Evolutionary conservation across 179 eudicot genomes (phyloP), one percentile per base, ranked within the genome.

Genomic region (Silene coronaria): DNA sequence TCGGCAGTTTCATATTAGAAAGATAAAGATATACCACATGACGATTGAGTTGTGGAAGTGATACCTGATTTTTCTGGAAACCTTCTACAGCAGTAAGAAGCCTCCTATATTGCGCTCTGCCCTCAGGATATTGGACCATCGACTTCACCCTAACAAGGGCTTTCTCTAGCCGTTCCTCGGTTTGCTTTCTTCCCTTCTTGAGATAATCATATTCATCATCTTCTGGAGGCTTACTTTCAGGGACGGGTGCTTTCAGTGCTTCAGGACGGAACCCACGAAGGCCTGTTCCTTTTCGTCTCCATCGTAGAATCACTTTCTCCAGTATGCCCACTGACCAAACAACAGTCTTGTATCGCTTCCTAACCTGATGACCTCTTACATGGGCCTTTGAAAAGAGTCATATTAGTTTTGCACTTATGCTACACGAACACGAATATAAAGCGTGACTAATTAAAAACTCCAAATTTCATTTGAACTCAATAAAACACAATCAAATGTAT

Each of bases 261-360:
- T 68, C 79, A 30, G 81, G 71, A 70, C 83, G 87, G 68, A 91
- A 89, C 45, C 96, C 97, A 71, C 97, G 90, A 10, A 92, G 85
- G 61, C 97, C 97, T 73, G 80, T 80, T 9, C 94, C 85, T 81
- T 86, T 92, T 8, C 96, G 87, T 75, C 96, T 89, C 97, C 97
- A 92, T 32, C 97, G 91, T 84, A 92, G 80, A 73, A 92, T 92
- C 60, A 82, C 92, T 86, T 92, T 92, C 81, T 92, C 97, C 74
- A 92, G 76, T 73, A 92, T 91, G 59, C 97, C 90, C 59, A 91
- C 96, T 27, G 90, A 89, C 97, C 97, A 92, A 59, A 91, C 87
- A 61, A 92, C 88, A 27, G 88, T 84, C 77, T 88, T 91, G 80
- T 91, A 92, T 70, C 93, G 87, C 79, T 87, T 91, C 77, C 97